Percentiles rank a stretch among this genome's conserved stretches.
These are phyloP conservation scores for Talaromyces piceae DNA, from an alignment of 2,329 filamentous ascomycete species.

Conservation along the genomic window DNA sequence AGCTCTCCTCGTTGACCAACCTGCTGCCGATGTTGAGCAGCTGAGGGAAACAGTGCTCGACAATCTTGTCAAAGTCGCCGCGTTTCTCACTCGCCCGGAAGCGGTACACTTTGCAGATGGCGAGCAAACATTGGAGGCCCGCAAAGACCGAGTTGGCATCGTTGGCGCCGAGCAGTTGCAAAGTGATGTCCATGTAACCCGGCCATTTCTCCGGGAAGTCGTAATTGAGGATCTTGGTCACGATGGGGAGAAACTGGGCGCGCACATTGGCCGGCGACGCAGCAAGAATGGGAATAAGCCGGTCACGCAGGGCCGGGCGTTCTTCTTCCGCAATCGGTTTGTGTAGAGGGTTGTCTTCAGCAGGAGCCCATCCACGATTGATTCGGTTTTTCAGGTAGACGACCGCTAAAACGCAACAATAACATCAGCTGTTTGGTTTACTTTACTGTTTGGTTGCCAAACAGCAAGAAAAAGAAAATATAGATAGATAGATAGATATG, in stretches of 20 bases:
- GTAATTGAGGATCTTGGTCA: slow-evolving; percentile 91
- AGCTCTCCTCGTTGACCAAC: slow-evolving; percentile 79
- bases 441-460: neutral
- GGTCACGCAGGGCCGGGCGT: slow-evolving; percentile 77
- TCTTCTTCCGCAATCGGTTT: slow-evolving; percentile 79
- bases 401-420: slow-evolving; percentile 55
- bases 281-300: slow-evolving; percentile 82
- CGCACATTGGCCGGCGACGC: slow-evolving; percentile 72
- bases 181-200: slow-evolving; percentile 83
- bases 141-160: slow-evolving; percentile 83
- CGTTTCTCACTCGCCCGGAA: slow-evolving; percentile 82
- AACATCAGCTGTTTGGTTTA: neutral
- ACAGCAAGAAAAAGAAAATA: slow-evolving; percentile 5
- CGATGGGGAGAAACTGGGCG: slow-evolving; percentile 84
- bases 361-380: slow-evolving; percentile 78
- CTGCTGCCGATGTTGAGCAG: slow-evolving; percentile 80
- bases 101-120: slow-evolving; percentile 89
- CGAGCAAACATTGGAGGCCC: slow-evolving; percentile 85
- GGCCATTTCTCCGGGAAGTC: slow-evolving; percentile 96
- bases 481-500: slow-evolving; percentile 1
- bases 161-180: slow-evolving; percentile 80
- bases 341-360: slow-evolving; percentile 62
- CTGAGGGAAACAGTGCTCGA: slow-evolving; percentile 82
- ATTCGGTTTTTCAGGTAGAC: slow-evolving; percentile 98
- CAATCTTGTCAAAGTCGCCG: slow-evolving; percentile 87